phyloP scores from a whole-genome alignment of 805 yeast species.

The Starmerella floris region DNA sequence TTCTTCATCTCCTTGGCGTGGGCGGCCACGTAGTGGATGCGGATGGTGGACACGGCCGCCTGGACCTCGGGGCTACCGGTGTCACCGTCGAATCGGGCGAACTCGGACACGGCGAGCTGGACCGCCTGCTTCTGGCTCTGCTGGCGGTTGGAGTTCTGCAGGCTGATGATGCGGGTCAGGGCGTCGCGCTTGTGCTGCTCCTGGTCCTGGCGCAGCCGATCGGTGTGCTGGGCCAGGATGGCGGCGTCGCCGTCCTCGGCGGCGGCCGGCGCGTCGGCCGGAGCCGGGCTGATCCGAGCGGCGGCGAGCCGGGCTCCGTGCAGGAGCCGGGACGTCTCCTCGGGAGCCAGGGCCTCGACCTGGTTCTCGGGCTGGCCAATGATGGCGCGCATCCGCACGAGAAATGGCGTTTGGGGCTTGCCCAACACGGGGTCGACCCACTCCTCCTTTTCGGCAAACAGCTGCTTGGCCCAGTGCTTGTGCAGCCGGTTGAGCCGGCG shows the following conservation, averaged over 20 bases:
- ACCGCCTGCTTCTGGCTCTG: constrained; percentile 49
- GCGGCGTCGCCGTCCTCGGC: constrained; percentile 5
- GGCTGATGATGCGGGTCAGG: constrained; percentile 53
- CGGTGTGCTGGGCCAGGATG: constrained; percentile 21
- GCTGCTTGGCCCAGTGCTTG: constrained; percentile 24
- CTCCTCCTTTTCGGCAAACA: constrained; percentile 20
- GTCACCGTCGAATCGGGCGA: constrained; percentile 73
- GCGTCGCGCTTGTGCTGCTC: constrained; percentile 54
- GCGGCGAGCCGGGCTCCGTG: constrained; percentile 25
- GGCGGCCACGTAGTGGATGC: constrained; percentile 61
- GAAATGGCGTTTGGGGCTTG: constrained; percentile 47
- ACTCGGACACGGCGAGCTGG: constrained; percentile 59
- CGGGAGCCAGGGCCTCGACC: constrained; percentile 43
- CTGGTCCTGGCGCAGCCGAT: constrained; percentile 2
- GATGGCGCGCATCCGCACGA: constrained; percentile 52
- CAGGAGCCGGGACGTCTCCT: constrained; percentile 60
- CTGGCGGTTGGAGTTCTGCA: constrained; percentile 52
- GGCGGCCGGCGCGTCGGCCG: constrained; percentile 1
- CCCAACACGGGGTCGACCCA: constrained; percentile 80
- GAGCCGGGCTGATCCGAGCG: constrained; percentile 13
- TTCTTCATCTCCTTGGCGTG: constrained; percentile 60
- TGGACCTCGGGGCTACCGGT: constrained; percentile 94
- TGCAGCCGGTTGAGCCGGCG: constrained; percentile 21
- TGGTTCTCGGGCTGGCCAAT: constrained; percentile 52
- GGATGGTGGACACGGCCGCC: constrained; percentile 78